Evolutionary conservation across 768 basidiomycete species (phyloP), one percentile per base, ranked within the genome.

Genomic region (Lactarius hatsudake): DNA sequence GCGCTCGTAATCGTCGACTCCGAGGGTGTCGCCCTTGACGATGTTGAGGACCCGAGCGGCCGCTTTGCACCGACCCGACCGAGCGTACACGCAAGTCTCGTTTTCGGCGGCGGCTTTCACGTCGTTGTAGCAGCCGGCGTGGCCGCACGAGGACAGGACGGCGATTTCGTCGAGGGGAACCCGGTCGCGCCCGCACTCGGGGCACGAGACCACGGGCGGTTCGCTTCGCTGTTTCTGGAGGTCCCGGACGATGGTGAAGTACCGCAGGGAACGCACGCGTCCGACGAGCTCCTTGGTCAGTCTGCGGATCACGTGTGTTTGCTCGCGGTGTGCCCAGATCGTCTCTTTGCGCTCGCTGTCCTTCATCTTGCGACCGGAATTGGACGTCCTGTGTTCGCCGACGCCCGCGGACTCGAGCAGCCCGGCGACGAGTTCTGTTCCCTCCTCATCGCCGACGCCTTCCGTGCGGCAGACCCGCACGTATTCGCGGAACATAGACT

Each of bases 61-160:
- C 12, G 92, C 92, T 73, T 84, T 86, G 75, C 94, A 96, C 26
- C 82, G 81, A 12, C 86, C 87, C 3, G 84, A 83, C 5, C 81
- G 81, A 28, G 86, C 85, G 71, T 90, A 88, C 32, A 95, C 87
- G 72, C 94, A 97, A 72, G 90, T 87, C 74, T 94, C 91, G 59
- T 81, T 83, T 68, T 88, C 87, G 2, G 94, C 94, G 53, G 85
- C 86, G 20, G 80, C 77, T 68, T 79, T 83, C 69, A 97, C 90
- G 73, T 93, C 95, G 2, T 81, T 76, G 71, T 85, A 75, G 72
- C 93, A 95, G 3, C 95, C 94, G 73, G 86, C 87, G 75, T 98
- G 95, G 9, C 95, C 95, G 71, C 95, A 98, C 26, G 93, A 94
- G 5, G 94, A 96, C 40, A 96, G 81, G 4, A 97, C 89, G 26